A percentile compares a stretch with the other conserved stretches of the same genome.
Evolutionary conservation across 1,284 basidiomycete species (phyloP).

Genomic region (Tilletia caries): DNA sequence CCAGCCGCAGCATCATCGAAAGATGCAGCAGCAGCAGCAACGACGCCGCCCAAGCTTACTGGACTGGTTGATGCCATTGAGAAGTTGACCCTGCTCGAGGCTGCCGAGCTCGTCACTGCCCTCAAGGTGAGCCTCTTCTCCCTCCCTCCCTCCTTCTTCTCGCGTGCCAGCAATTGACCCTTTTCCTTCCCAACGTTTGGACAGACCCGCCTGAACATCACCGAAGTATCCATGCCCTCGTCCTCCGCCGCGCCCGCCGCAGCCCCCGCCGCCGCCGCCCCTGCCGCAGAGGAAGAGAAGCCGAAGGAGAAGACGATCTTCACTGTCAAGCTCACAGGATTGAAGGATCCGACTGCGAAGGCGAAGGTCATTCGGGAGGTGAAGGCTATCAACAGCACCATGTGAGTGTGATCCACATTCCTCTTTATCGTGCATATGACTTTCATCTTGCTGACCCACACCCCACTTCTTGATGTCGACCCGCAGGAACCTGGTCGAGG

Average conservation of each 20-base stretch:
- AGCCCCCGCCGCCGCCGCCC: slow-evolving; percentile 58
- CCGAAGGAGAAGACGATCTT: slow-evolving; percentile 99
- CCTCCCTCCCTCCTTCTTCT: slow-evolving; percentile 21
- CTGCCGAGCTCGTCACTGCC: slow-evolving; percentile 86
- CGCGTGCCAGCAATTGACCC: background rate
- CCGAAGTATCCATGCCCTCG: slow-evolving; percentile 91
- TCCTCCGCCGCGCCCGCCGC: slow-evolving; percentile 60
- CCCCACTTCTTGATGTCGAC: background rate
- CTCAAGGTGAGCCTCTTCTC: slow-evolving; percentile 68
- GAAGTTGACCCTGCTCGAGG: slow-evolving; percentile 82
- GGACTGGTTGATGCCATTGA: slow-evolving; percentile 93
- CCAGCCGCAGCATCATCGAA: background rate
- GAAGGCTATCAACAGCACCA: slow-evolving; percentile 64
- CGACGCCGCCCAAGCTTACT: slow-evolving; percentile 67
- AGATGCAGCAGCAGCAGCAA: slow-evolving; percentile 30
- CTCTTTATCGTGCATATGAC: background rate
- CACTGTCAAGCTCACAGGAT: slow-evolving; percentile 66
- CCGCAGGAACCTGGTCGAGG: slow-evolving; percentile 59
- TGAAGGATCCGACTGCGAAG: slow-evolving; percentile 58
- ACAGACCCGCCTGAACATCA: slow-evolving; percentile 89
- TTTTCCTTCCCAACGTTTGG: background rate
- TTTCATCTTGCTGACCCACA: background rate
- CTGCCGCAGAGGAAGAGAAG: slow-evolving; percentile 68
- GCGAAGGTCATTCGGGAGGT: slow-evolving; percentile 98
- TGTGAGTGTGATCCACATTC: slow-evolving; percentile 34